phyloP scores from a whole-genome alignment of 495 filamentous ascomycete species.

The Aspergillus steynii region DNA sequence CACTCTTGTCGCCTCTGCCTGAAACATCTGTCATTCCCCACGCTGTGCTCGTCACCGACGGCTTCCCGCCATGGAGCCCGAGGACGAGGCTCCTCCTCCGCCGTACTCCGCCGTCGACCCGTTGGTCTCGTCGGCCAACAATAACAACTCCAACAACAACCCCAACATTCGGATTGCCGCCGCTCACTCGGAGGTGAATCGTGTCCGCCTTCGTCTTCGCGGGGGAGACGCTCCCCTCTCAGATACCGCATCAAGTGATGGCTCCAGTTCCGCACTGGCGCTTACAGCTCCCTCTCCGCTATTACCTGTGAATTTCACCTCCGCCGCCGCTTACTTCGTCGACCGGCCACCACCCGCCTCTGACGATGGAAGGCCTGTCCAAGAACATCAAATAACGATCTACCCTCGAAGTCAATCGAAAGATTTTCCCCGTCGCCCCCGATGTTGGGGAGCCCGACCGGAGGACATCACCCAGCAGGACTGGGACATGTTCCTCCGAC shows the following conservation, averaged over 20 bases:
- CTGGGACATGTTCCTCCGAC: conserved; percentile 53
- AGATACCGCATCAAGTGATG: conserved; percentile 15
- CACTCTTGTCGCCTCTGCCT: conserved; percentile 4
- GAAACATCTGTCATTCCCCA: background rate
- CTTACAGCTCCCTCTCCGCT: conserved; percentile 7
- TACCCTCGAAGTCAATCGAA: conserved; percentile 45
- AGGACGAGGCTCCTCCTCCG: conserved; percentile 46
- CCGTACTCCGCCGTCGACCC: conserved; percentile 50
- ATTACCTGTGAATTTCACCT: conserved; percentile 38
- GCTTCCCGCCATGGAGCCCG: conserved; percentile 31
- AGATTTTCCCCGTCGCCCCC: conserved; percentile 48
- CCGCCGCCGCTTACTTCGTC: conserved; percentile 48
- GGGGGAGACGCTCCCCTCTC: conserved; percentile 20
- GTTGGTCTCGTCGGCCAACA: conserved; percentile 28
- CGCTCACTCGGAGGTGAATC: conserved; percentile 14
- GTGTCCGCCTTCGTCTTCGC: conserved; percentile 17
- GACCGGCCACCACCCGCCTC: conserved; percentile 33
- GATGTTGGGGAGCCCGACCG: conserved; percentile 39
- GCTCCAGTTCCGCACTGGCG: conserved; percentile 19
- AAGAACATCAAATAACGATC: conserved; percentile 46
- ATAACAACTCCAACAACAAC: conserved; percentile 12
- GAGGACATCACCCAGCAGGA: conserved; percentile 48
- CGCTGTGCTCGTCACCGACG: background rate
- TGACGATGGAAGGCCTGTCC: conserved; percentile 26
- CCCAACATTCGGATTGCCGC: conserved; percentile 16